Evolutionary conservation across 306 rosid species (phyloP), one percentile per base, ranked within the genome.

Genomic region (Pyrus bretschneideri): DNA sequence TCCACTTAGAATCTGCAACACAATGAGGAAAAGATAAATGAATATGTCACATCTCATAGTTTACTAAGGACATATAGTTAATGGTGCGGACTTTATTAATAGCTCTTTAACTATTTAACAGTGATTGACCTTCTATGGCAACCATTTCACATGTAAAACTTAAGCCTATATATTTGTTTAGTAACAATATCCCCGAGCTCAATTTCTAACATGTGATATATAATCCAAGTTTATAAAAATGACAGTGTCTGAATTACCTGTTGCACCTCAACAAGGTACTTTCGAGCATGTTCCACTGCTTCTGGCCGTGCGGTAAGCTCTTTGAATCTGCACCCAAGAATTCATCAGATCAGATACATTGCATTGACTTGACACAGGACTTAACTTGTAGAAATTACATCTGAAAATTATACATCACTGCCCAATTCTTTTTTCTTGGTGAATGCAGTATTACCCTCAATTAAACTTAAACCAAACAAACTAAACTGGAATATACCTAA

Each of bases 241-340:
- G 70, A 78, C 55, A 31, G 72, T 57, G 30, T 67, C 61, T 23
- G 46, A 70, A 54, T 54, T 82, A 95, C 99, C 99, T 88, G 90
- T 79, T 86, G 88, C 77, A 91, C 83, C 80, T 91, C 95, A 74
- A 73, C 71, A 64, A 85, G 86, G 88, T 92, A 92, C 74, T 79
- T 95, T 68, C 57, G 86, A 61, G 96, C 97, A 23, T 81, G 81
- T 52, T 81, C 87, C 84, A 83, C 90, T 49, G 97, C 93, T 67
- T 44, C 82, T 38, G 99, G 97, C 73, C 92, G 86, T 80, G 87
- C 93, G 68, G 93, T 86, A 54, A 95, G 90, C 90, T 95, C 99
- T 81, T 90, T 92, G 77, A 95, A 85, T 84, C 99, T 95, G 80
- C 75, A 82, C 67, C 23, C 73, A 81, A 69, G 84, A 74, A 74